Conservation (phyloP, 2,329 filamentous ascomycete species). For the Periconia sp. region DNA sequence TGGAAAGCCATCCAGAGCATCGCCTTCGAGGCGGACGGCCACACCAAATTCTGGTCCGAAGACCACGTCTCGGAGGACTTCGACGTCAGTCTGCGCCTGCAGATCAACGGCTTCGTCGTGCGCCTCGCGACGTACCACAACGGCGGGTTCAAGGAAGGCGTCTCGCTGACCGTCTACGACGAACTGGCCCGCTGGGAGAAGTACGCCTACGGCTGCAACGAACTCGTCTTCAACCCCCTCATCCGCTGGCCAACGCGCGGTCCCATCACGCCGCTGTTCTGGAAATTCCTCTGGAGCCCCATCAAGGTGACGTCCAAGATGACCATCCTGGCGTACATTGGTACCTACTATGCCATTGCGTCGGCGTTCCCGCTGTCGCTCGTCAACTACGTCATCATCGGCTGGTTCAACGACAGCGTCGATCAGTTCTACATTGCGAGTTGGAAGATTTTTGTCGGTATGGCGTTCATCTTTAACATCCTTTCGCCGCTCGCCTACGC, state of each 20-base stretch:
- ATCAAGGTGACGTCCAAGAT: conserved; percentile 67
- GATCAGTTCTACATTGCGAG: conserved; percentile 78
- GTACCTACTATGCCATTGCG: conserved; percentile 70
- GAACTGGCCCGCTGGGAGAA: conserved; percentile 68
- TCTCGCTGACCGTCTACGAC: conserved; percentile 71
- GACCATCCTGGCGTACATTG: conserved; percentile 69
- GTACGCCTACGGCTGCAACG: conserved; percentile 67
- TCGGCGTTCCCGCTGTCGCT: conserved; percentile 65
- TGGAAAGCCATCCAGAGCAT: conserved; percentile 66
- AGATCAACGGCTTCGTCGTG: conserved; percentile 66
- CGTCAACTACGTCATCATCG: conserved; percentile 69
- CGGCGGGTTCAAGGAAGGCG: conserved; percentile 71
- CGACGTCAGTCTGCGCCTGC: conserved; percentile 70
- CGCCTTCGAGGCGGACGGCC: conserved; percentile 53
- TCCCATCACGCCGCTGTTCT: conserved; percentile 66
- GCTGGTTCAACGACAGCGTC: conserved; percentile 70
- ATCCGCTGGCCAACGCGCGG: conserved; percentile 61
- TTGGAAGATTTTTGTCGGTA: conserved; percentile 65
- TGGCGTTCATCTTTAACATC: conserved; percentile 65
- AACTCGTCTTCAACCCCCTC: conserved; percentile 68
- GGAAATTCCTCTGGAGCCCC: conserved; percentile 59
- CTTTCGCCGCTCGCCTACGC: conserved; percentile 63
- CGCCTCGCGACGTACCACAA: conserved; percentile 69
- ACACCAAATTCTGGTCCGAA: conserved; percentile 72
- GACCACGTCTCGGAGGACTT: conserved; percentile 75